These are phyloP conservation scores for Fusarium torreyae DNA, from an alignment of 2,329 filamentous ascomycete species.

Conservation along the genomic window DNA sequence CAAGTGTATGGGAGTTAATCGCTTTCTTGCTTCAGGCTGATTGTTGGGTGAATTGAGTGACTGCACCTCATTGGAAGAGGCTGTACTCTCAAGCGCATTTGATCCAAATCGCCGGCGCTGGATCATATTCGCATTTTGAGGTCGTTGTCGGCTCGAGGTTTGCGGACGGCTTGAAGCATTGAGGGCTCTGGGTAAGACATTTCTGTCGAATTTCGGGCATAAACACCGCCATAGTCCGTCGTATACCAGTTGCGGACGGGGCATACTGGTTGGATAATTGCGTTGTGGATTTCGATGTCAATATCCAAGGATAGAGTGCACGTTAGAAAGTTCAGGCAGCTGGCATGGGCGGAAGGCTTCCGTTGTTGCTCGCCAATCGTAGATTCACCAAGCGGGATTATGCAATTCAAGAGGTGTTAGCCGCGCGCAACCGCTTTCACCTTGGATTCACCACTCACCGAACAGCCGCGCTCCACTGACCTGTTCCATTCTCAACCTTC, in stretches of 20 bases:
- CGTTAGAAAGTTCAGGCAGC: constrained; percentile 4
- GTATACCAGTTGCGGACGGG: constrained; percentile 54
- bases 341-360: constrained; percentile 35
- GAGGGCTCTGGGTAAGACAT: constrained; percentile 55
- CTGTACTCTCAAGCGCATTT: background rate
- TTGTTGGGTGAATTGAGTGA: constrained; percentile 16
- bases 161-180: constrained; percentile 33
- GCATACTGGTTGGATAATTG: constrained; percentile 46
- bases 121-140: constrained; percentile 10
- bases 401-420: constrained; percentile 43
- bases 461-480: constrained; percentile 49
- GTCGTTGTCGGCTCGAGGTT: constrained; percentile 20
- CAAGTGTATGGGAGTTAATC: background rate
- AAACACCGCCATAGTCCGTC: constrained; percentile 77
- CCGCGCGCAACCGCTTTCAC: constrained; percentile 37
- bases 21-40: constrained; percentile 11
- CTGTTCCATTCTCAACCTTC: constrained; percentile 47
- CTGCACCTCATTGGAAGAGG: background rate
- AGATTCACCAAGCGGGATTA: constrained; percentile 41
- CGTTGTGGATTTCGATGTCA: constrained; percentile 6
- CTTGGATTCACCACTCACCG: constrained; percentile 42
- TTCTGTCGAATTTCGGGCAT: constrained; percentile 68
- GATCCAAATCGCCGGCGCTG: constrained; percentile 42
- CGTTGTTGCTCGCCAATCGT: constrained; percentile 6
- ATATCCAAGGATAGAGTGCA: background rate